These are phyloP conservation scores for Vitis hybrid DNA, from an alignment of 177 flowering plant genomes.

Conservation along the genomic window DNA sequence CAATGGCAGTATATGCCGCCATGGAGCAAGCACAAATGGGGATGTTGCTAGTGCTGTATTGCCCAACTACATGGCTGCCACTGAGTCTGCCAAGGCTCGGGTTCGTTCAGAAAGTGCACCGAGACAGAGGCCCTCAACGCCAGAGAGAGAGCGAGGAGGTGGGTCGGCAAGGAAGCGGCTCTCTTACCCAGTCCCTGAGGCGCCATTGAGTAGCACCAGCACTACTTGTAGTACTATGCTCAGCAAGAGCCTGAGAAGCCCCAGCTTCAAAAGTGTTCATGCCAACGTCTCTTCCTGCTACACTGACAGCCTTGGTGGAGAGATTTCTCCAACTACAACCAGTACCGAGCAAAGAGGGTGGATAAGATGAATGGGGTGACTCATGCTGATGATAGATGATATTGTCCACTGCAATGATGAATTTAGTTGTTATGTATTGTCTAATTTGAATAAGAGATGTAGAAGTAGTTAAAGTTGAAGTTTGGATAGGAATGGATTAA, in stretches of 20 bases:
- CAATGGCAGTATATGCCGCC: neutral
- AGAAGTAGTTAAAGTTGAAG: neutral
- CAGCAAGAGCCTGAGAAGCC: constrained; percentile 27
- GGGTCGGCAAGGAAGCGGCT: constrained; percentile 34
- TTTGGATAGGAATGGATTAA: neutral
- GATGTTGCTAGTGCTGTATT: constrained; percentile 6
- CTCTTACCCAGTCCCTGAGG: constrained; percentile 31
- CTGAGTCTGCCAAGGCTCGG: constrained; percentile 46
- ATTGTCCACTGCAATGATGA: neutral
- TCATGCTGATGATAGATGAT: neutral
- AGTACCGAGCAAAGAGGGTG: constrained; percentile 35
- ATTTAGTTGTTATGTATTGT: neutral
- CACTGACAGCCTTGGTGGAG: constrained; percentile 55
- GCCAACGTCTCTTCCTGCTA: constrained; percentile 41
- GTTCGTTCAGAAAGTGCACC: constrained; percentile 37
- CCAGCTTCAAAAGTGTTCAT: constrained; percentile 54
- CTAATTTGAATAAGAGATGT: neutral
- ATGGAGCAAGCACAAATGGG: neutral
- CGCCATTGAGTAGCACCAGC: constrained; percentile 13
- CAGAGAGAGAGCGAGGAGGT: constrained; percentile 33
- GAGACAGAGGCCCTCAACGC: constrained; percentile 37
- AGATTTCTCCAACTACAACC: constrained; percentile 51
- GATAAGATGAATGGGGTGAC: constrained; percentile 25
- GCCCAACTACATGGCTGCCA: constrained; percentile 50
- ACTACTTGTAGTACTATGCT: constrained; percentile 8